Conservation (phyloP, 257 asterid genomes). For the Salvia miltiorrhiza region DNA sequence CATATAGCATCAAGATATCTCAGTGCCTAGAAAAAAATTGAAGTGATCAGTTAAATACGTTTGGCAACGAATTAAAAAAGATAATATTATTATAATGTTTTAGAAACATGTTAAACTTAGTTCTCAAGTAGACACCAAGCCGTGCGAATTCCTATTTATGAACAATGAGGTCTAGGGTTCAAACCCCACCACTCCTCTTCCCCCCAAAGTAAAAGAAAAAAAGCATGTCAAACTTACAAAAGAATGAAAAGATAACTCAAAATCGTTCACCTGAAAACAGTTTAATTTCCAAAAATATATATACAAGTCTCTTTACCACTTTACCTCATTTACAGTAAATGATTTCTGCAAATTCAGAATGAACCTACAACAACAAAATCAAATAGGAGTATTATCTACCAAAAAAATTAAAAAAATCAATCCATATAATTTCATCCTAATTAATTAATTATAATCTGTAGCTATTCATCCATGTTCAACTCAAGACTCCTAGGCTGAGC, state of each 20-base stretch:
- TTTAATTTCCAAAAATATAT: background rate
- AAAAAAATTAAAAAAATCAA: background rate
- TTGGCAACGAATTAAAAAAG: too few species aligned
- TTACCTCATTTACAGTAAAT: background rate
- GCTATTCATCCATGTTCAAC: conserved; percentile 19
- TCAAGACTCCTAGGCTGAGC: conserved; percentile 67
- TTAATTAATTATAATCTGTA: background rate
- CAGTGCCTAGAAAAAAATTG: too few species aligned
- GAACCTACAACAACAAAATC: background rate
- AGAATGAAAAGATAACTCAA: background rate
- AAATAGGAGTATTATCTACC: background rate
- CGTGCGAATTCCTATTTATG: too few species aligned
- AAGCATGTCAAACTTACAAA: too few species aligned
- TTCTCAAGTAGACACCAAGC: too few species aligned
- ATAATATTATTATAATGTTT: too few species aligned
- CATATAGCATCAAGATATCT: too few species aligned
- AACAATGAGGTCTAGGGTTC: too few species aligned
- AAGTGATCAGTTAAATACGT: too few species aligned
- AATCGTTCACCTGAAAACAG: background rate
- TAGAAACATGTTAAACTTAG: too few species aligned
- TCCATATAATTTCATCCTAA: background rate
- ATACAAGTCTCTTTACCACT: background rate
- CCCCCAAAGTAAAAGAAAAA: too few species aligned
- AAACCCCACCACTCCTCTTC: too few species aligned
- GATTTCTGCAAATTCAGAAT: background rate